Evolutionary conservation across 495 filamentous ascomycete species (phyloP), one percentile per base, ranked within the genome.

Genomic region (Evernia prunastri): DNA sequence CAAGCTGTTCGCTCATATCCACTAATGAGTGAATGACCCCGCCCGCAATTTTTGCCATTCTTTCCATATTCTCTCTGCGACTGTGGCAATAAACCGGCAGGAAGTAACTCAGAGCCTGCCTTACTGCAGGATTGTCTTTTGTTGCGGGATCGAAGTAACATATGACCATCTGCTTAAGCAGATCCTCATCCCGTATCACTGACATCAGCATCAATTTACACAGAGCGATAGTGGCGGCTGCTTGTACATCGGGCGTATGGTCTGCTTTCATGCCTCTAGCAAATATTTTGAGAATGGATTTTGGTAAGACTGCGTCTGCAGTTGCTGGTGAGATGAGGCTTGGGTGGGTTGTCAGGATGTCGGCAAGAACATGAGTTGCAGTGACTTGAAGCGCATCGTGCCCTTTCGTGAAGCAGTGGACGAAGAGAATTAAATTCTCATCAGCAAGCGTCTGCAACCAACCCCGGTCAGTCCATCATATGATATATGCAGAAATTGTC

Each of bases 331-430:
- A 83, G 25, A 96, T 84, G 40, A 92, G 82, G 0, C 88, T 83
- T 33, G 91, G 91, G 66, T 97, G 92, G 3, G 89, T 87, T 39
- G 88, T 89, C 35, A 97, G 79, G 74, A 97, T 94, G 74, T 98
- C 94, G 39, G 89, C 89, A n/a, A 97, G 83, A 66, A 96, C 94
- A 57, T 97, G 89, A 40, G 97, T 77, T 0, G 93, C 89, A 4
- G 90, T 94, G 42, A 89, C 87, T 73, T 97, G 91, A 57, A 98
- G 80, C 7, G 86, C 86, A 29, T 92, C 87, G 70, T 96, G 91
- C 18, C 94, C 94, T 76, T 95, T 95, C 75, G 79, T 88, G 75
- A 92, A 96, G 78, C 95, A 97, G 73, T 96, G 93, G 70, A 96
- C 87, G 75, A 99, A 97, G 9, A 97, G 84, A 0, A 85, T 89